Conservation (phyloP, 768 basidiomycete genomes). For the Paxillus rubicundulus region DNA sequence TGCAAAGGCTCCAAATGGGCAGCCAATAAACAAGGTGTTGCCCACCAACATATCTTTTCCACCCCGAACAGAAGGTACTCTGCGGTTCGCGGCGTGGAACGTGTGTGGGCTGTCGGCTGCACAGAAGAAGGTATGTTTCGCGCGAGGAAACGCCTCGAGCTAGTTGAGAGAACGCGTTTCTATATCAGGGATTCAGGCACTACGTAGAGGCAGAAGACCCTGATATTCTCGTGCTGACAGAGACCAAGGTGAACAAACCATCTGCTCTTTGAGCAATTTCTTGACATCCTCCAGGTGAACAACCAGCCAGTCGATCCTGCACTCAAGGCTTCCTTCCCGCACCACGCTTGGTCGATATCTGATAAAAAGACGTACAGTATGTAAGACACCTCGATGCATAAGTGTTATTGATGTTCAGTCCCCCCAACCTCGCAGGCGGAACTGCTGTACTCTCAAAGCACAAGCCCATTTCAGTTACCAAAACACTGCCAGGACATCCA, state of each 20-base stretch:
- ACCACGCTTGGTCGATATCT: slow-evolving; percentile 75
- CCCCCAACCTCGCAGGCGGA: slow-evolving; percentile 53
- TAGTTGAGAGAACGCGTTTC: neutral
- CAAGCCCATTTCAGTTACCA: slow-evolving; percentile 63
- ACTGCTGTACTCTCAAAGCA: slow-evolving; percentile 78
- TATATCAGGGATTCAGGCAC: slow-evolving; percentile 68
- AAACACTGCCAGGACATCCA: slow-evolving; percentile 73
- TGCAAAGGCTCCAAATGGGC: slow-evolving; percentile 39
- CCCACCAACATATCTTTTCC: slow-evolving; percentile 63
- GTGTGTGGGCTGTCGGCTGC: slow-evolving; percentile 74
- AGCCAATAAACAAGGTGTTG: slow-evolving; percentile 72
- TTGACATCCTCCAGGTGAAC: slow-evolving; percentile 54
- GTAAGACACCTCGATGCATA: slow-evolving; percentile 16
- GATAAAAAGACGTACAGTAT: slow-evolving; percentile 77
- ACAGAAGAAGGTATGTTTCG: slow-evolving; percentile 64
- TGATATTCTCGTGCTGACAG: slow-evolving; percentile 79
- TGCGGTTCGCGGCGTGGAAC: slow-evolving; percentile 73
- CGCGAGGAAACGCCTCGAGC: neutral
- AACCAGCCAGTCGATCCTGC: slow-evolving; percentile 59
- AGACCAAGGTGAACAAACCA: slow-evolving; percentile 63
- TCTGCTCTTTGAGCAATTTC: neutral
- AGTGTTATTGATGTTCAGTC: neutral
- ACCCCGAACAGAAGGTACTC: slow-evolving; percentile 42
- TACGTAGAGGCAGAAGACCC: slow-evolving; percentile 87
- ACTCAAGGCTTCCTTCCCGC: slow-evolving; percentile 58